Percentiles rank a stretch among this genome's conserved stretches.
These are phyloP conservation scores for Suhomyces atakaporum DNA, from an alignment of 1,139 yeast genomes.

Conservation along the genomic window DNA sequence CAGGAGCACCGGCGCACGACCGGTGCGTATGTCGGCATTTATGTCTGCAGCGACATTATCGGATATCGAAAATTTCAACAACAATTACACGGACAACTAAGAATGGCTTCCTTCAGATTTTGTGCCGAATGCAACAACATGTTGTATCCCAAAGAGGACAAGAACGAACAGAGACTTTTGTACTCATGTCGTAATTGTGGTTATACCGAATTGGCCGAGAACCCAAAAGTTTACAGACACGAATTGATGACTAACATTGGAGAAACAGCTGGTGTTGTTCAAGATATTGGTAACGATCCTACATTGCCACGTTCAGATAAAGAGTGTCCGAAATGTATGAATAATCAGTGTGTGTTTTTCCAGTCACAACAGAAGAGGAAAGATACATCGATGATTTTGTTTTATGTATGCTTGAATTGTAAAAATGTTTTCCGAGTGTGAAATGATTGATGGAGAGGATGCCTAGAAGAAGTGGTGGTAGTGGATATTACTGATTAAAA, in stretches of 20 bases:
- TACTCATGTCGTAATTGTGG: conserved; percentile 96
- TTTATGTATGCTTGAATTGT: conserved; percentile 89
- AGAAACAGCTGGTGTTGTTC: conserved; percentile 97
- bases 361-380: conserved; percentile 94
- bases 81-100: too few species aligned
- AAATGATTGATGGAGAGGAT: not conserved
- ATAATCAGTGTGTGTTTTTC: conserved; percentile 91
- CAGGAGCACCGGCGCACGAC: conserved; percentile 3
- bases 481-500: too few species aligned
- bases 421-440: conserved; percentile 65
- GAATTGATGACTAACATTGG: conserved; percentile 87
- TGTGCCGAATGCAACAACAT: conserved; percentile 96
- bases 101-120: conserved; percentile 92
- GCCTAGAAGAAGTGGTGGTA: not conserved
- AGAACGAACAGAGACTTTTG: conserved; percentile 65
- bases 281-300: conserved; percentile 94
- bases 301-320: conserved; percentile 93
- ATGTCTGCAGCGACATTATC: too few species aligned
- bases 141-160: conserved; percentile 98
- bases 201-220: conserved; percentile 88
- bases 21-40: too few species aligned
- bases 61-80: too few species aligned
- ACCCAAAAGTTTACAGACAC: conserved; percentile 87
- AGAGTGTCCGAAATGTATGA: conserved; percentile 87
- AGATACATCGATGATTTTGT: conserved; percentile 93